Conservation (phyloP, 352 stramenopile genomes). For the Globisporangium paddicum region DNA sequence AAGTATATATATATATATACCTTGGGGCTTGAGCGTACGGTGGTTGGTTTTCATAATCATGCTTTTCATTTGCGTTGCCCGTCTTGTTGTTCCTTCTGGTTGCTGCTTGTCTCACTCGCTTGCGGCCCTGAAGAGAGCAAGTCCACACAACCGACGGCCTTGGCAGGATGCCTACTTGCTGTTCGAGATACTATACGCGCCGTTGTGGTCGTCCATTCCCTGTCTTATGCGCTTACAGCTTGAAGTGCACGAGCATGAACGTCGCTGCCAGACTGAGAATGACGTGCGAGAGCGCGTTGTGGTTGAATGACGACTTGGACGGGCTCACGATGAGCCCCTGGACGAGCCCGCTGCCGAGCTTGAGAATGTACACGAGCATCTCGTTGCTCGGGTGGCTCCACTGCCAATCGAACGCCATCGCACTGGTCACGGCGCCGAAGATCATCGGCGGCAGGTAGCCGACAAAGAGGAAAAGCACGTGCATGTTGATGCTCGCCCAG, state of each 20-base stretch:
- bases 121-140: background rate
- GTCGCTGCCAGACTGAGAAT: conserved; percentile 79
- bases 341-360: conserved; percentile 72
- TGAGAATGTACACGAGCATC: conserved; percentile 77
- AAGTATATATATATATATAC: no score
- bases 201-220: background rate
- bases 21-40: background rate
- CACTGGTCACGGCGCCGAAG: conserved; percentile 68
- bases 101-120: background rate
- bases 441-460: conserved; percentile 80
- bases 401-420: conserved; percentile 76
- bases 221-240: conserved; percentile 44
- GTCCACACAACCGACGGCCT: background rate
- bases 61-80: background rate
- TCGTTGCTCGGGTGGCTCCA: conserved; percentile 79
- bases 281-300: conserved; percentile 86
- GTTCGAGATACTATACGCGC: conserved; percentile 10
- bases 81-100: background rate
- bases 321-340: conserved; percentile 79
- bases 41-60: conserved; percentile 4
- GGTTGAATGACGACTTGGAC: conserved; percentile 84
- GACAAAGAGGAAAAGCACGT: conserved; percentile 75
- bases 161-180: background rate
- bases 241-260: conserved; percentile 82
- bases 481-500: conserved; percentile 82